A percentile compares a stretch with the other conserved stretches of the same genome.
Conservation (phyloP, 805 yeast species). For the Cyberlindnera sargentensis region DNA sequence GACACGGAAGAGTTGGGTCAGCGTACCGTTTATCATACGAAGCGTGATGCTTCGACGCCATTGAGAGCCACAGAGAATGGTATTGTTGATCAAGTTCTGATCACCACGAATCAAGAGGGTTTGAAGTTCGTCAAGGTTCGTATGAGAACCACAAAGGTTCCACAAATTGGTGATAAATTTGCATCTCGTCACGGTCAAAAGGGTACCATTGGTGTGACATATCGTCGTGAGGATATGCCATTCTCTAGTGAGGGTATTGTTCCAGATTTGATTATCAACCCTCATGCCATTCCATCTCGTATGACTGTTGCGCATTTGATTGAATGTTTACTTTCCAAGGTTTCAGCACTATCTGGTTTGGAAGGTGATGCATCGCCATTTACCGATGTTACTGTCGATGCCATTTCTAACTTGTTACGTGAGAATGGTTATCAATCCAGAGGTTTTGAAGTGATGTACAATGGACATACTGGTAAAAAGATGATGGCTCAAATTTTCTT, state of each 20-base stretch:
- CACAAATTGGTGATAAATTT: slow-evolving; percentile 98
- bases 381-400: slow-evolving; percentile 97
- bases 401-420: slow-evolving; percentile 83
- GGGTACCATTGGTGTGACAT: slow-evolving; percentile 99
- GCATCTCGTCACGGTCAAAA: slow-evolving; percentile 99
- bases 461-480: slow-evolving; percentile 98
- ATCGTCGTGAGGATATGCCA: slow-evolving; percentile 98
- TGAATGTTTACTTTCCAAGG: slow-evolving; percentile 94
- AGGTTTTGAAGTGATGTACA: slow-evolving; percentile 98
- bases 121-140: slow-evolving; percentile 95
- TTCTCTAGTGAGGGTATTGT: slow-evolving; percentile 92
- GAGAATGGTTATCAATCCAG: slow-evolving; percentile 97
- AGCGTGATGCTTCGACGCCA: slow-evolving; percentile 98
- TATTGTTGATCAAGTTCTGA: slow-evolving; percentile 94
- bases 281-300: slow-evolving; percentile 99
- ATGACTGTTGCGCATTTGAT: slow-evolving; percentile 99
- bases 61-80: slow-evolving; percentile 95
- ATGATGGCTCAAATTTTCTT: slow-evolving; percentile 97
- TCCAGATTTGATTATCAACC: slow-evolving; percentile 95
- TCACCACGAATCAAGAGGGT: slow-evolving; percentile 98
- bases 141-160: slow-evolving; percentile 97
- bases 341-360: slow-evolving; percentile 87
- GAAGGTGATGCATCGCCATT: slow-evolving; percentile 99
- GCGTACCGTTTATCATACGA: slow-evolving; percentile 96
- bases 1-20: slow-evolving; percentile 98